These are phyloP conservation scores for Venturia carpophila DNA, from an alignment of 2,329 filamentous ascomycete genomes.

Conservation along the genomic window DNA sequence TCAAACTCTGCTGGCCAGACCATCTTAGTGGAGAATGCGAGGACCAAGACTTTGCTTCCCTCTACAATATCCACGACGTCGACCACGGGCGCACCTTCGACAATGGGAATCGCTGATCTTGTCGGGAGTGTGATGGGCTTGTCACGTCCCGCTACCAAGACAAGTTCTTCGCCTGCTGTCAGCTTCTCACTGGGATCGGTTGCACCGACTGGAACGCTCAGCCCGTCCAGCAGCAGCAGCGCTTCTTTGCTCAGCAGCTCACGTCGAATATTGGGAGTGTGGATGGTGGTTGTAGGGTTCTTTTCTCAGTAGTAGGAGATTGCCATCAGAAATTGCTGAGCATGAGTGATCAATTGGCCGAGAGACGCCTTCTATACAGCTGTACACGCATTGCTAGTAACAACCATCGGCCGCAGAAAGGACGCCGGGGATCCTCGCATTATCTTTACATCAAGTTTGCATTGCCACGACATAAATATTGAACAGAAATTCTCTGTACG, in stretches of 20 bases:
- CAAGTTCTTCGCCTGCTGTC: background rate
- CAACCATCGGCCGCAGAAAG: no score
- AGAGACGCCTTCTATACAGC: no score
- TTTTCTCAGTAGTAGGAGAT: background rate
- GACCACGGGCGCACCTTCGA: background rate
- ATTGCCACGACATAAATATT: no score
- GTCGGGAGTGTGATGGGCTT: conserved; percentile 5
- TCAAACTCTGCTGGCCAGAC: background rate
- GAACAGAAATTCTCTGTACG: no score
- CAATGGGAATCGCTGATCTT: background rate
- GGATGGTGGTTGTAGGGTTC: background rate
- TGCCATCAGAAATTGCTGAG: background rate
- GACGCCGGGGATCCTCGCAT: no score
- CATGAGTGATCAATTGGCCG: no score
- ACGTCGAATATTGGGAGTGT: background rate
- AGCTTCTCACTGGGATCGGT: background rate
- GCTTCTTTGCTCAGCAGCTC: background rate
- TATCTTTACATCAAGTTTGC: no score
- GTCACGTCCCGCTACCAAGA: background rate
- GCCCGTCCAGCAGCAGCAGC: background rate
- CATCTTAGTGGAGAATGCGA: background rate
- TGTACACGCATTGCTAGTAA: no score
- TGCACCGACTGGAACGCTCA: background rate
- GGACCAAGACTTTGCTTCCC: background rate
- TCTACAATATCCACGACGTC: background rate